These are phyloP conservation scores for Hyaloscypha variabilis DNA, from an alignment of 495 filamentous ascomycete species.

Conservation along the genomic window DNA sequence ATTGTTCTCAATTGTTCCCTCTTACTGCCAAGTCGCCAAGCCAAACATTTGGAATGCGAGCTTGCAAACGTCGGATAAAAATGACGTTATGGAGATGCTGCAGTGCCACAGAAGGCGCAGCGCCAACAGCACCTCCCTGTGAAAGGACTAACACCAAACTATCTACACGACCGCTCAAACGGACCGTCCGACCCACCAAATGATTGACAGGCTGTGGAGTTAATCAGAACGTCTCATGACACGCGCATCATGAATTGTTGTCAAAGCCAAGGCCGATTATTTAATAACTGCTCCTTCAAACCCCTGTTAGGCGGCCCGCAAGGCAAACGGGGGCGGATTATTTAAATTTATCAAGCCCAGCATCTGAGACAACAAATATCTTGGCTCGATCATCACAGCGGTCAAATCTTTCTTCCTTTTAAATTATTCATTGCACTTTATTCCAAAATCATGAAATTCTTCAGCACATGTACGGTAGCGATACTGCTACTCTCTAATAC, in stretches of 20 bases:
- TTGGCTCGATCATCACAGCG: not conserved
- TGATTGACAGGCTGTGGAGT: not conserved
- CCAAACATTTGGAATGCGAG: not conserved
- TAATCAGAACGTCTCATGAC: not conserved
- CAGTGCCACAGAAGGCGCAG: not conserved
- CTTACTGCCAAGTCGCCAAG: not conserved
- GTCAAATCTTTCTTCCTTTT: not conserved
- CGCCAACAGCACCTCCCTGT: not conserved
- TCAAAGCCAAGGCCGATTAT: not conserved
- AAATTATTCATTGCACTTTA: not conserved
- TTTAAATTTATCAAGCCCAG: constrained; percentile 5
- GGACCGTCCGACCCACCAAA: not conserved
- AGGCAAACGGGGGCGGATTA: not conserved
- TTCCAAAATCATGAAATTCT: constrained; percentile 14
- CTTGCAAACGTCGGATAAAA: not conserved
- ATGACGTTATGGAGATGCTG: not conserved
- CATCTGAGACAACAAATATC: not conserved
- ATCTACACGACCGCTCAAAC: not conserved
- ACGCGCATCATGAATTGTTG: not conserved
- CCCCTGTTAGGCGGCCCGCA: not conserved
- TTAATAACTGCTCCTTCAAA: not conserved
- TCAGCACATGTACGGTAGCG: constrained; percentile 7
- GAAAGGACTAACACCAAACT: too few species aligned
- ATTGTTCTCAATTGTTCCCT: not conserved
- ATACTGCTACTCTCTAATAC: constrained; percentile 16